Conservation (phyloP, 495 filamentous ascomycete genomes). For the Xylaria longipes region DNA sequence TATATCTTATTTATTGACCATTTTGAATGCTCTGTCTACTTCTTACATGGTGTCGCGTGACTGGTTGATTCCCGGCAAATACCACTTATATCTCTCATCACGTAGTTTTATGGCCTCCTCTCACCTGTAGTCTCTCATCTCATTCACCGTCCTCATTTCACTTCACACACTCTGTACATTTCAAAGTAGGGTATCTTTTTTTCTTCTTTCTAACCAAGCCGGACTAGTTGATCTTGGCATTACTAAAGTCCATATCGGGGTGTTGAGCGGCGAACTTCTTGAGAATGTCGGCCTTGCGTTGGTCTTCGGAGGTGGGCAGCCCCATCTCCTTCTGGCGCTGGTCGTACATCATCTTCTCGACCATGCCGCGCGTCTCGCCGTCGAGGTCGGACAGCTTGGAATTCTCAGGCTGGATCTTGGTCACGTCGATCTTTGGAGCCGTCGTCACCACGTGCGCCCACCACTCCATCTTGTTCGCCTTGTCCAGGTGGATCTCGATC, state of each 20-base stretch:
- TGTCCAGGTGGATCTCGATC: constrained; percentile 91
- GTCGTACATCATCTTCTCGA: constrained; percentile 99
- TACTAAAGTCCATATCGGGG: constrained; percentile 83
- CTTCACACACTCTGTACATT: neutral
- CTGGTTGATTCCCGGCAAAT: neutral
- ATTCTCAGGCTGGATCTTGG: constrained; percentile 93
- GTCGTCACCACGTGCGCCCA: constrained; percentile 88
- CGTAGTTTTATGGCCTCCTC: neutral
- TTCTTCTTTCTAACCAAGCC: neutral
- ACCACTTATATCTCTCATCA: neutral
- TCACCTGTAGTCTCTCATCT: neutral
- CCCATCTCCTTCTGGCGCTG: constrained; percentile 94
- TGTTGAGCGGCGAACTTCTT: constrained; percentile 82
- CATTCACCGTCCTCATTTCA: neutral
- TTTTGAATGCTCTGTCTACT: neutral
- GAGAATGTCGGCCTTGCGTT: constrained; percentile 89
- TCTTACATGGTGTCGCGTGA: neutral
- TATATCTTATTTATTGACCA: neutral
- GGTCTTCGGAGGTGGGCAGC: constrained; percentile 85
- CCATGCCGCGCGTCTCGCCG: constrained; percentile 95
- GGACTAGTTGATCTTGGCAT: constrained; percentile 72
- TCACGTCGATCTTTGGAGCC: constrained; percentile 89
- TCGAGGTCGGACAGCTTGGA: constrained; percentile 89
- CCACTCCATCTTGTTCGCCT: constrained; percentile 97
- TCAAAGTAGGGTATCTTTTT: neutral